Percentiles rank a stretch among this genome's conserved stretches.
Evolutionary conservation across 75 land plant species (phyloP).

Genomic region (Selaginella tamariscina): DNA sequence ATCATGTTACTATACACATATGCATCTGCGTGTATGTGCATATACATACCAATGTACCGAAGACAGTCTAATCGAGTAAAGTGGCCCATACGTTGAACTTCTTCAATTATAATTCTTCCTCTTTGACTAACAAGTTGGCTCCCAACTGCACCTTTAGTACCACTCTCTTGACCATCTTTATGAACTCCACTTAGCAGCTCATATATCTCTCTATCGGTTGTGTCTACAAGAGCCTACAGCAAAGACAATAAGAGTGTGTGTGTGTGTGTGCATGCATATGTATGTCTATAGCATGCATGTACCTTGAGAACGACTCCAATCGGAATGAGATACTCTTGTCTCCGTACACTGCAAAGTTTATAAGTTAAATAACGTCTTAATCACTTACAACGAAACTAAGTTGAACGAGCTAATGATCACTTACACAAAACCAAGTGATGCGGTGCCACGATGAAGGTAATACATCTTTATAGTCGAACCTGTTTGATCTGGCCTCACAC

Average conservation of each 20-base stretch:
- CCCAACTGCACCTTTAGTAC: slow-evolving; percentile 60
- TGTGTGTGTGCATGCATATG: background rate
- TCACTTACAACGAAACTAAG: background rate
- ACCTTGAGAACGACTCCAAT: slow-evolving; percentile 89
- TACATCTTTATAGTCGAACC: slow-evolving; percentile 61
- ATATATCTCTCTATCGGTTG: slow-evolving; percentile 76
- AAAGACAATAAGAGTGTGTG: background rate
- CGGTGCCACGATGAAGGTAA: slow-evolving; percentile 84
- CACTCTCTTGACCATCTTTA: slow-evolving; percentile 31
- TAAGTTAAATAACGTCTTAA: slow-evolving; percentile 1
- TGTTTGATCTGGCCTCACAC: slow-evolving; percentile 81
- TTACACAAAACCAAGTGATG: slow-evolving; percentile 88
- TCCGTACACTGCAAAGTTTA: slow-evolving; percentile 42
- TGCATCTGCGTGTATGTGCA: too few relatives aligned
- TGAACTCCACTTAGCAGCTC: slow-evolving; percentile 46
- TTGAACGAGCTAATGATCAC: slow-evolving; percentile 11
- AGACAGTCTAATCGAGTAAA: slow-evolving; percentile 68
- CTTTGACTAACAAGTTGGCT: slow-evolving; percentile 78
- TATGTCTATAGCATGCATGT: background rate
- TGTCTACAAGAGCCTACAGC: slow-evolving; percentile 68
- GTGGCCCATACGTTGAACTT: slow-evolving; percentile 42
- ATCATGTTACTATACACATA: background rate
- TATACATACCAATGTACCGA: slow-evolving; percentile 55
- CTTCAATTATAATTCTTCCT: slow-evolving; percentile 80
- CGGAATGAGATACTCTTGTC: slow-evolving; percentile 80